phyloP scores from a whole-genome alignment of 768 basidiomycete species.

The Kwoniella heveanensis region DNA sequence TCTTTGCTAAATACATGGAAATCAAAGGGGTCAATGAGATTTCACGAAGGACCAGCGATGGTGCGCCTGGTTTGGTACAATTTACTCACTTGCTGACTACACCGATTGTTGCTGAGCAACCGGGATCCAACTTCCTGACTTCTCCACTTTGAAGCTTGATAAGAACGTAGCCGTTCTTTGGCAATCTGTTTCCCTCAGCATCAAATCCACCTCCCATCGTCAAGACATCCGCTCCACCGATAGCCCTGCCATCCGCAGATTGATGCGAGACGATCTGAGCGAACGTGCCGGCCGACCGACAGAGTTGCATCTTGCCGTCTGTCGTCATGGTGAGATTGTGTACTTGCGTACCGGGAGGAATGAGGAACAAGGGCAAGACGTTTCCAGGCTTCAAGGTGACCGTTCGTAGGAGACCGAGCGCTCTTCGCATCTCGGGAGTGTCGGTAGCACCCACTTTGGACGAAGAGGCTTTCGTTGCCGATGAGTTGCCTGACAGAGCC shows the following conservation, averaged over 20 bases:
- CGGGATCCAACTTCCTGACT: conserved; percentile 75
- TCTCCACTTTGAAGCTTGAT: conserved; percentile 90
- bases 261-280: conserved; percentile 75
- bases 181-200: conserved; percentile 30
- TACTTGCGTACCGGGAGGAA: conserved; percentile 88
- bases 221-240: conserved; percentile 46
- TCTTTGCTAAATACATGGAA: conserved; percentile 59
- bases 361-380: conserved; percentile 84
- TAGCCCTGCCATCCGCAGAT: conserved; percentile 61
- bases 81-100: conserved; percentile 75
- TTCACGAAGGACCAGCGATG: too few species aligned
- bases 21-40: too few species aligned
- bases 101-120: conserved; percentile 84
- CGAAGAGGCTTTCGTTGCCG: too few species aligned
- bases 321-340: conserved; percentile 81
- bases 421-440: conserved; percentile 59
- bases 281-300: conserved; percentile 84
- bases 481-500: neutral
- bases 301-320: conserved; percentile 74
- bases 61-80: too few species aligned
- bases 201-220: conserved; percentile 39
- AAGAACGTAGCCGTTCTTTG: conserved; percentile 45
- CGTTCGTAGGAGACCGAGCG: conserved; percentile 79
- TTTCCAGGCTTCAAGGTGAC: conserved; percentile 86
- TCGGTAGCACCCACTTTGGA: conserved; percentile 24